Evolutionary conservation across 306 rosid genomes (phyloP).

Genomic region (Malus sylvestris): DNA sequence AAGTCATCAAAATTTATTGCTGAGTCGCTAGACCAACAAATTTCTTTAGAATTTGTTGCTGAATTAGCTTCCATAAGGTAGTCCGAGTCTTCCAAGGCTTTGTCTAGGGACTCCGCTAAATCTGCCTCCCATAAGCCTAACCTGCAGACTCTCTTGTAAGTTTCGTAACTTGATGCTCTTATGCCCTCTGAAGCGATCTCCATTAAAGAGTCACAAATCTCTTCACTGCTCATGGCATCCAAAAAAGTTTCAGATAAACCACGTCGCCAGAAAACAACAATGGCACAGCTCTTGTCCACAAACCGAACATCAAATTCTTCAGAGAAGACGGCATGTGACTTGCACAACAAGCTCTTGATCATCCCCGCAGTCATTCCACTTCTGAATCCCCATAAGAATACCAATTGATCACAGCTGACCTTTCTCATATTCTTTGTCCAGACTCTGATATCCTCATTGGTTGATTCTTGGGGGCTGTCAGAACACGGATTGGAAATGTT

Average conservation of each 20-base stretch:
- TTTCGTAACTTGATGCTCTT: constrained; percentile 47
- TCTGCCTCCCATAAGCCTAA: constrained; percentile 62
- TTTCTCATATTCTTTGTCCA: constrained; percentile 49
- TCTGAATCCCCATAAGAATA: constrained; percentile 79
- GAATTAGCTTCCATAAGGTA: constrained; percentile 17
- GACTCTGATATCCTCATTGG: constrained; percentile 28
- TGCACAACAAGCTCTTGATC: constrained; percentile 43
- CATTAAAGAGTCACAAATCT: constrained; percentile 41
- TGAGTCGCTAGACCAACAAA: constrained; percentile 39
- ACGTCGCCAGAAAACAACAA: constrained; percentile 62
- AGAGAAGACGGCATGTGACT: constrained; percentile 46
- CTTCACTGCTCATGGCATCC: constrained; percentile 26
- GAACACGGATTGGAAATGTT: constrained; percentile 35
- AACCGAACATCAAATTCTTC: constrained; percentile 65
- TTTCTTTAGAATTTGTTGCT: constrained; percentile 26
- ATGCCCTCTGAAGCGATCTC: constrained; percentile 60
- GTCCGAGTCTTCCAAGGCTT: constrained; percentile 28
- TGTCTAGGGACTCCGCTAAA: constrained; percentile 54
- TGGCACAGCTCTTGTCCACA: constrained; percentile 68
- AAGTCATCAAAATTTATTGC: constrained; percentile 52
- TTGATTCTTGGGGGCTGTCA: constrained; percentile 19
- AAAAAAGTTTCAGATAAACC: constrained; percentile 47
- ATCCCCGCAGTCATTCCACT: constrained; percentile 48
- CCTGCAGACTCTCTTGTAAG: constrained; percentile 47
- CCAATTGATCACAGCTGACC: constrained; percentile 44